These are phyloP conservation scores for Metschnikowia orientalis DNA, from an alignment of 805 yeast genomes.

Conservation along the genomic window DNA sequence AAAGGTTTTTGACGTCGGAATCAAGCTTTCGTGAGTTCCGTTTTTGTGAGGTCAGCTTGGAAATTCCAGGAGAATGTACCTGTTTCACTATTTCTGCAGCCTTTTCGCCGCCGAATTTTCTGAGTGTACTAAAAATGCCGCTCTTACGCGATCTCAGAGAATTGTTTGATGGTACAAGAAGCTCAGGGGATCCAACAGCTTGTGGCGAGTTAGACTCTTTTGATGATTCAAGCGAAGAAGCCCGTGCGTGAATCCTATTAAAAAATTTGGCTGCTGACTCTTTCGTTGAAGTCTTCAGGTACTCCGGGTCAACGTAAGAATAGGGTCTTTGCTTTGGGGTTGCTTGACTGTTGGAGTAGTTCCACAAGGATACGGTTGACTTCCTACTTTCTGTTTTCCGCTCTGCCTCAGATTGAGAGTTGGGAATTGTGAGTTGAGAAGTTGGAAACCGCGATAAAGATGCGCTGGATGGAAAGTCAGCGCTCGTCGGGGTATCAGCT, in stretches of 20 bases:
- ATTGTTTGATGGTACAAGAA: not conserved
- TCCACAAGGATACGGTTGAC: slow-evolving; percentile 28
- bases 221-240: slow-evolving; percentile 39
- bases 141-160: slow-evolving; percentile 20
- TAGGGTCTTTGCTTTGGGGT: slow-evolving; percentile 32
- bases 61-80: slow-evolving; percentile 10
- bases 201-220: slow-evolving; percentile 3
- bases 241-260: slow-evolving; percentile 54
- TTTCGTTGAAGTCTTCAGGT: slow-evolving; percentile 18
- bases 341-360: slow-evolving; percentile 19
- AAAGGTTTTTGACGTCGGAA: too few species aligned
- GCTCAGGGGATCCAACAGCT: not conserved
- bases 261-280: slow-evolving; percentile 44
- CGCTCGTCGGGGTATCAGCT: slow-evolving; percentile 3
- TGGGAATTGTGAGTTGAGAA: too few species aligned
- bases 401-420: too few species aligned
- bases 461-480: too few species aligned
- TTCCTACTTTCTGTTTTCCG: too few species aligned
- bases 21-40: not conserved
- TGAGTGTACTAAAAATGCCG: slow-evolving; percentile 37
- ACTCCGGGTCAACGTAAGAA: slow-evolving; percentile 34
- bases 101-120: slow-evolving; percentile 39
- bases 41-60: slow-evolving; percentile 2
- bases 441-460: too few species aligned
- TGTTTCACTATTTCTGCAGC: slow-evolving; percentile 36